A percentile compares a stretch with the other conserved stretches of the same genome.
Evolutionary conservation across 2,329 filamentous ascomycete genomes (phyloP).

Genomic region (Tolypocladium endophyticum): DNA sequence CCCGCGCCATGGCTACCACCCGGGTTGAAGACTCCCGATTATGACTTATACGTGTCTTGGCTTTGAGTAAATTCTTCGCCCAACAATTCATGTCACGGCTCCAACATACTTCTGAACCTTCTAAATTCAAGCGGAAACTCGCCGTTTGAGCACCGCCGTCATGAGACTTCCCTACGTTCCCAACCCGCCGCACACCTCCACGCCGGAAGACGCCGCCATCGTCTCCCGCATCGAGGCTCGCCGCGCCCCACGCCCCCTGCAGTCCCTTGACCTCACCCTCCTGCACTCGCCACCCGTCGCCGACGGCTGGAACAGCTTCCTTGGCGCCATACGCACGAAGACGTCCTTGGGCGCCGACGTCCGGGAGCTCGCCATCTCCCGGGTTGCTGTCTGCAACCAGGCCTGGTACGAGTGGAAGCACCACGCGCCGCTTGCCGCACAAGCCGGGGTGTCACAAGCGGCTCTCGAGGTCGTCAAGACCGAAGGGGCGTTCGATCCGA

Average conservation of each 20-base stretch:
- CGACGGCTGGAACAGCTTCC: slow-evolving; percentile 64
- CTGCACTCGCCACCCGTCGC: slow-evolving; percentile 66
- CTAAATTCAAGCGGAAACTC: background rate
- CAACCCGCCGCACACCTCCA: slow-evolving; percentile 35
- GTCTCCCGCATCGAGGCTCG: slow-evolving; percentile 54
- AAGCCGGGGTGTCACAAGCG: slow-evolving; percentile 44
- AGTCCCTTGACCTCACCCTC: slow-evolving; percentile 64
- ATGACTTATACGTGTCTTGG: background rate
- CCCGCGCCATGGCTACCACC: background rate
- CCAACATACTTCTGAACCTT: background rate
- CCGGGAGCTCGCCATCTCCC: slow-evolving; percentile 70
- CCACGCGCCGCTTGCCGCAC: slow-evolving; percentile 58
- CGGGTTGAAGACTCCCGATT: background rate
- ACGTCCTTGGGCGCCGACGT: slow-evolving; percentile 42
- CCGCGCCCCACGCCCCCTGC: slow-evolving; percentile 58
- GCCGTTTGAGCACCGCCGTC: background rate
- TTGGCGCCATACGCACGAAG: slow-evolving; percentile 50
- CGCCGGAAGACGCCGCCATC: slow-evolving; percentile 41
- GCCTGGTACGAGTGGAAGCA: slow-evolving; percentile 82
- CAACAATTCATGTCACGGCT: background rate
- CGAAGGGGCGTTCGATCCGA: slow-evolving; percentile 10
- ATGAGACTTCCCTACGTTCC: slow-evolving; percentile 61
- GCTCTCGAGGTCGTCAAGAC: slow-evolving; percentile 35
- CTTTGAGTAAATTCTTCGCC: background rate
- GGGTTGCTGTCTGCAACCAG: slow-evolving; percentile 68